Evolutionary conservation across 805 yeast species (phyloP), one percentile per base, ranked within the genome.

Genomic region (Brettanomyces bruxellensis): DNA sequence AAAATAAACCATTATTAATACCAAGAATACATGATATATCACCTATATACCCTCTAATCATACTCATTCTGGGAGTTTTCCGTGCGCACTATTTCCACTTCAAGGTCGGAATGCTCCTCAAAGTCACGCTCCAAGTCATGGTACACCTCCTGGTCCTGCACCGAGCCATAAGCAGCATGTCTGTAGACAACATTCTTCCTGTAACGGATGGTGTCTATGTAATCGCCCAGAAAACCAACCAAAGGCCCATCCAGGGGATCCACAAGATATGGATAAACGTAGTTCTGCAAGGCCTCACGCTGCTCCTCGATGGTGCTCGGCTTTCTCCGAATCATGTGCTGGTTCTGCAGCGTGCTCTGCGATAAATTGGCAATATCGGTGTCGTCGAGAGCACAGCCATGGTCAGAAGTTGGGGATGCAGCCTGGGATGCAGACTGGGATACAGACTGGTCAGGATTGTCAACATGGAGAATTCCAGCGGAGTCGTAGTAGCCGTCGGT

Each of bases 291-390:
- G 47, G 68, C 72, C 52, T 77, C 83, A 45, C 82, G 55, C 48
- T 75, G 78, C 55, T 77, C 83, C 53, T 77, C 83, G 23, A 77
- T 68, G 0, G 83, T 77, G 45, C 78, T 71, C 14, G 76, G 60
- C 46, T 79, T 65, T 41, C 62, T 64, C 11, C 59, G 49, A 43
- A 57, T 45, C n/a, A 45, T 38, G 34, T 36, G 49, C 24, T 14
- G 12, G 6, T 13, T 22, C 14, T 18, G 32, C 8, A 6, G 24
- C 14, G 40, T 35, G 35, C 39, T 36, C 24, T 37, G 38, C 13
- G 47, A 32, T 11, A 40, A 13, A 7, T 39, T n/a, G 18, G 40
- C 22, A 14, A 37, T 35, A 9, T 37, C 41, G 35, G 18, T 30
- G 13, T 43, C 46, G 8, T 18, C 41, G 11, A 24, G 38, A 24